These are phyloP conservation scores for Platanthera zijinensis DNA, from an alignment of 106 monocot species.

Conservation along the genomic window DNA sequence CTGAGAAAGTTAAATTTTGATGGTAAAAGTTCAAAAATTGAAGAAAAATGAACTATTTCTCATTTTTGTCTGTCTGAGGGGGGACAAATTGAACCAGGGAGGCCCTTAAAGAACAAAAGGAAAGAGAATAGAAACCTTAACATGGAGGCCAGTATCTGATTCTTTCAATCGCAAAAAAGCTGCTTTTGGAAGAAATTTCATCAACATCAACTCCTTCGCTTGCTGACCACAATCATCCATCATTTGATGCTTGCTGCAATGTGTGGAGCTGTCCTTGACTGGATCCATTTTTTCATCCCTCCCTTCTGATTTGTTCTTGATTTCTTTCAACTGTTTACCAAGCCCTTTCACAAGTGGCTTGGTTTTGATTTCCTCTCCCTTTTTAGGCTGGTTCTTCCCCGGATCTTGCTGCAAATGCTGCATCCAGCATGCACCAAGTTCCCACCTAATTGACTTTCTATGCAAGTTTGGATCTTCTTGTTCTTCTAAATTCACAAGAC, in stretches of 20 bases:
- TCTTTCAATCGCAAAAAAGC: slow-evolving; percentile 68
- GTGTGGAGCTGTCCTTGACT: slow-evolving; percentile 28
- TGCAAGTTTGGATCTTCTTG: slow-evolving; percentile 19
- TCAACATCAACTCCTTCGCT: slow-evolving; percentile 44
- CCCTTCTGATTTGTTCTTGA: slow-evolving; percentile 70
- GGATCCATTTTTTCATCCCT: slow-evolving; percentile 26
- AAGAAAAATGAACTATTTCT: not conserved
- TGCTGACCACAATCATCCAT: slow-evolving; percentile 17
- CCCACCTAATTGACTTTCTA: slow-evolving; percentile 69
- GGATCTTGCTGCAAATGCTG: slow-evolving; percentile 66
- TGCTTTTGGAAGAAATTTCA: slow-evolving; percentile 63
- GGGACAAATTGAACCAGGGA: not conserved
- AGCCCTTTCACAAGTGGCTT: slow-evolving; percentile 78
- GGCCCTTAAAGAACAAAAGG: not conserved
- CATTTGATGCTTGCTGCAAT: slow-evolving; percentile 5
- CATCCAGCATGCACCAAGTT: slow-evolving; percentile 95
- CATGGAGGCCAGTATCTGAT: slow-evolving; percentile 82
- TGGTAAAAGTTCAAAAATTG: not conserved
- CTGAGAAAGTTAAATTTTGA: not conserved
- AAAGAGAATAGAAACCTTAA: slow-evolving; percentile 47
- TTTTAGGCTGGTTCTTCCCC: slow-evolving; percentile 52
- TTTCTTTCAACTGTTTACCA: slow-evolving; percentile 82
- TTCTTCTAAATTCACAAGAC: slow-evolving; percentile 46
- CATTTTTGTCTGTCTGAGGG: not conserved
- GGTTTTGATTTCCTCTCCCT: slow-evolving; percentile 50